Evolutionary conservation across 2,329 filamentous ascomycete genomes (phyloP), one percentile per base, ranked within the genome.

Genomic region (Zymoseptoria passerinii): DNA sequence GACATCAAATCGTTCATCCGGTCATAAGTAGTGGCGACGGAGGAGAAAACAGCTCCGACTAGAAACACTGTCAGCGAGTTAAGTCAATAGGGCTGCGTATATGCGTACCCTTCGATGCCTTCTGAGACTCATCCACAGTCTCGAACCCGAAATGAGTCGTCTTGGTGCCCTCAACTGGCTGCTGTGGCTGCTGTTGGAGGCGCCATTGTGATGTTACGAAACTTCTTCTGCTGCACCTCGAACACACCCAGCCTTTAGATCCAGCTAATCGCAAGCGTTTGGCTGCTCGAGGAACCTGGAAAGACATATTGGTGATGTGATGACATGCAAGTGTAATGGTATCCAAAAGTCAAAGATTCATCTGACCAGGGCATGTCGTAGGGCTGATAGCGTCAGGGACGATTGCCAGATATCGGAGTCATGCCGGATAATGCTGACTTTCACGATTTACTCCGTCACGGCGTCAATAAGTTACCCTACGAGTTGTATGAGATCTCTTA

Each of bases 1-100:
- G 94, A 97, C 94, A 99, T 99, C 66, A 97, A 82, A 74, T 99
- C 94, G 77, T 99, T 99, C 94, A 99, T 99, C 62, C 87, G 88
- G 75, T 99, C 94, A 77, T 99, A 99, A 18, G 88, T 90, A 63
- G 89, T 86, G 66, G 94, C 94, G 48, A 99, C 94, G 65, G 88
- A 96, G 74, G 90, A 92, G 78, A 99, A 99, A 59, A 99, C 94
- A 49, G 83, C 85, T 60, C 88, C 88, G 48, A 96, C 92, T 80
- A 77, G 65, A 2, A 13, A 44, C 2, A 9, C 16, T 23, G 53
- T 68, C 29, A 65, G 65, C 48, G 49, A 48, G 28, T 29, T 13
- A 9, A n/a, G 44, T 18, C 7, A 10, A 35, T n/a, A 19, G 29
- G 20, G 20, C 18, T 29, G 16, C 28, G 51, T 48, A 27, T 63